Conservation (phyloP, 768 basidiomycete species). For the Dictyophora rubrovolvata region DNA sequence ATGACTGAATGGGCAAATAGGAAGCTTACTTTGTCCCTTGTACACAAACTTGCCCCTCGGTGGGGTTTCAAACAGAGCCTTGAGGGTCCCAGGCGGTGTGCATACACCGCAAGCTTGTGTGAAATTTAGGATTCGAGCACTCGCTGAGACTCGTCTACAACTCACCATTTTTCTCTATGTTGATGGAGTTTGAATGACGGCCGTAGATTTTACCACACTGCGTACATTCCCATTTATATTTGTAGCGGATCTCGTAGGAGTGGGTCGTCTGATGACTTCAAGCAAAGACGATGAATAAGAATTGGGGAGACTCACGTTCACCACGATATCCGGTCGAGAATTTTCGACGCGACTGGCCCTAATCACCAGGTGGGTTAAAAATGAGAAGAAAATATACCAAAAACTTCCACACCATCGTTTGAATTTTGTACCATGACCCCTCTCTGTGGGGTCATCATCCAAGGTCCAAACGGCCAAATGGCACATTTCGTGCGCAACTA, state of each 20-base stretch:
- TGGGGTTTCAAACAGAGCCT: slow-evolving; percentile 1
- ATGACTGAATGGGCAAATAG: too few species aligned
- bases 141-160: neutral
- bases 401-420: slow-evolving; percentile 46
- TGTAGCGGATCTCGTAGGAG: slow-evolving; percentile 65
- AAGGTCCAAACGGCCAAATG: slow-evolving; percentile 85
- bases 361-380: neutral
- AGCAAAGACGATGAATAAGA: neutral
- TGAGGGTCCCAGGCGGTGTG: neutral
- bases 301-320: slow-evolving; percentile 42
- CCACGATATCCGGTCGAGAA: slow-evolving; percentile 56
- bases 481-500: slow-evolving; percentile 87
- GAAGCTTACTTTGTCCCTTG: too few species aligned
- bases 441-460: slow-evolving; percentile 52
- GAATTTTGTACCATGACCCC: slow-evolving; percentile 59
- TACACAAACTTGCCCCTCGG: neutral
- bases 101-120: slow-evolving; percentile 1
- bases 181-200: slow-evolving; percentile 3
- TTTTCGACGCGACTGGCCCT: slow-evolving; percentile 68
- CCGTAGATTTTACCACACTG: slow-evolving; percentile 54
- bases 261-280: slow-evolving; percentile 44
- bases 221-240: slow-evolving; percentile 65
- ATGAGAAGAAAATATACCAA: neutral
- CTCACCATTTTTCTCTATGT: slow-evolving; percentile 1
- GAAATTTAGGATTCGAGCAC: neutral